Evolutionary conservation across 2,329 filamentous ascomycete genomes (phyloP).

Genomic region (Ceratocystis albifundus): DNA sequence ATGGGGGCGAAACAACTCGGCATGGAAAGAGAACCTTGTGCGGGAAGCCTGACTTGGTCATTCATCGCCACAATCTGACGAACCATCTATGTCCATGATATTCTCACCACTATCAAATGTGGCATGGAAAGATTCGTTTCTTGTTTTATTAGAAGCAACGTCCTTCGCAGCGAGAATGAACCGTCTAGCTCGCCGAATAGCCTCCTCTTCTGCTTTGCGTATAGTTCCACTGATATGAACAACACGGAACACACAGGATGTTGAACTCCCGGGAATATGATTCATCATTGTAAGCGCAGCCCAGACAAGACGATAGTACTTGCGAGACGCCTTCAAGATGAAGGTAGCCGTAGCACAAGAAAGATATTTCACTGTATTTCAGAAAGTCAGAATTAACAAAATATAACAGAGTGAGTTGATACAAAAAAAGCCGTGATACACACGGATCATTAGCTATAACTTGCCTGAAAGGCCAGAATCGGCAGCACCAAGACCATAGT

Average conservation of each 20-base stretch:
- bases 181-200: conserved; percentile 62
- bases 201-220: conserved; percentile 80
- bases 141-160: conserved; percentile 27
- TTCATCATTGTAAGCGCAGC: conserved; percentile 73
- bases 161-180: conserved; percentile 58
- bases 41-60: conserved; percentile 1
- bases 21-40: neutral
- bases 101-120: conserved; percentile 20
- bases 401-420: neutral
- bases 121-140: conserved; percentile 24
- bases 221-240: conserved; percentile 87
- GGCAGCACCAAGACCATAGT: conserved; percentile 71
- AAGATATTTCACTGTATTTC: conserved; percentile 71
- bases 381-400: conserved; percentile 9
- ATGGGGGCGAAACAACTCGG: neutral
- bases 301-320: conserved; percentile 81
- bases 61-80: conserved; percentile 28
- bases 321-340: conserved; percentile 72
- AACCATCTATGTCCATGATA: conserved; percentile 26
- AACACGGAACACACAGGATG: conserved; percentile 68
- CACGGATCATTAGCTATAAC: neutral
- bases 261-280: conserved; percentile 48
- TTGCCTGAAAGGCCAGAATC: conserved; percentile 57
- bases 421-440: no score
- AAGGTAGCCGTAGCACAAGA: conserved; percentile 88